phyloP scores from a whole-genome alignment of 176 grass and related monocot genomes.

The Triticum timopheevii region DNA sequence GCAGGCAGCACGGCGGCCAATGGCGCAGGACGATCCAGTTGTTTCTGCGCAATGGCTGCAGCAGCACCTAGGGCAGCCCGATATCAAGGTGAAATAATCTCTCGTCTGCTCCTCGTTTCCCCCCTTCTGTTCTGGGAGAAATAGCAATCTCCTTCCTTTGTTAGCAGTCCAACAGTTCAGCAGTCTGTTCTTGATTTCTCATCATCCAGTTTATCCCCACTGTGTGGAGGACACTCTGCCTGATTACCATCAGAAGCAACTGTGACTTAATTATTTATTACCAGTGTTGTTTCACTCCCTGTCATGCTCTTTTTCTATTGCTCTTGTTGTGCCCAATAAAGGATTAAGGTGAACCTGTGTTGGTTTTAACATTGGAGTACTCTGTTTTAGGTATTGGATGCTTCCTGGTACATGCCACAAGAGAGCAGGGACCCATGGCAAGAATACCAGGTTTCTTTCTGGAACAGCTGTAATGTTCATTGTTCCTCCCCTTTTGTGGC shows the following conservation, averaged over 20 bases:
- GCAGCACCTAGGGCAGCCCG: conserved; percentile 50
- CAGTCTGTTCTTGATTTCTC: not conserved
- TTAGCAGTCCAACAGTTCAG: not conserved
- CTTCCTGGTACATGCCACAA: conserved; percentile 91
- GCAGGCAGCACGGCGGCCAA: conserved; percentile 15
- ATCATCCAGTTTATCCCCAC: not conserved
- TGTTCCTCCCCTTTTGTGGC: conserved; percentile 1
- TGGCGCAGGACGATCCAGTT: conserved; percentile 63
- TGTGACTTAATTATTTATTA: not conserved
- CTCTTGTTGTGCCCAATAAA: not conserved
- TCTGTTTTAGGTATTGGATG: conserved; percentile 76
- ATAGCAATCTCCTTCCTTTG: not conserved
- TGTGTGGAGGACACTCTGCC: not conserved
- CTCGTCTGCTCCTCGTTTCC: not conserved
- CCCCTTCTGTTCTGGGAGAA: not conserved
- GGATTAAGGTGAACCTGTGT: not conserved
- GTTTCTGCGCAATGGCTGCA: conserved; percentile 80
- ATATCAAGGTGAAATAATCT: conserved; percentile 55
- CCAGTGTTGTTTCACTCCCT: not conserved
- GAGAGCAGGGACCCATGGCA: conserved; percentile 72
- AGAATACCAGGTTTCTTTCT: conserved; percentile 80
- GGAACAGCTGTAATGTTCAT: not conserved
- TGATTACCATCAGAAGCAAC: not conserved
- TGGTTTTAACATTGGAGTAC: not conserved
- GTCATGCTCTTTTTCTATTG: not conserved